These are phyloP conservation scores for Jaminaea rosea DNA, from an alignment of 1,284 basidiomycete genomes.

Conservation along the genomic window DNA sequence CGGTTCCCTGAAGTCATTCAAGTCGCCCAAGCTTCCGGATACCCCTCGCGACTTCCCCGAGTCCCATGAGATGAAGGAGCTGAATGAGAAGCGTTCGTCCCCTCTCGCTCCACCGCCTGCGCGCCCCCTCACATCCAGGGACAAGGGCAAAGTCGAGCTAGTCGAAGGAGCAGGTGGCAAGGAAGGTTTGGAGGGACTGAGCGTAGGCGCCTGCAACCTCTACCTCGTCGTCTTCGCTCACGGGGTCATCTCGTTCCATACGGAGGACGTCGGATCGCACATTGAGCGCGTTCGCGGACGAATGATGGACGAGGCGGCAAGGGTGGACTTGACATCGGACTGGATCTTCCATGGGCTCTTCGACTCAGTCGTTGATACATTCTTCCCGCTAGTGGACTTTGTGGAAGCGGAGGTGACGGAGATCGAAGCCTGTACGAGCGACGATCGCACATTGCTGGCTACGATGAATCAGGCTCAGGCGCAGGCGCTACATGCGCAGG, in stretches of 20 bases:
- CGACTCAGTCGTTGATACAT: conserved; percentile 88
- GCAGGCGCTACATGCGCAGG: neutral
- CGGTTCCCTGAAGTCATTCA: too few species aligned
- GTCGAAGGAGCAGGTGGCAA: conserved; percentile 55
- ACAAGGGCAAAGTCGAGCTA: conserved; percentile 50
- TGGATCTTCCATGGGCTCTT: conserved; percentile 91
- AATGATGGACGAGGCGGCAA: conserved; percentile 48
- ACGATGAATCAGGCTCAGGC: neutral
- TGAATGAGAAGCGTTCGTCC: neutral
- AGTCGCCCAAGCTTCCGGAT: too few species aligned
- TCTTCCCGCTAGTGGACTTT: conserved; percentile 75
- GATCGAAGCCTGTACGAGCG: conserved; percentile 62
- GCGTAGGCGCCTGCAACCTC: conserved; percentile 70
- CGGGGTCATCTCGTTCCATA: conserved; percentile 86
- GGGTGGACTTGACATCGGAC: conserved; percentile 48
- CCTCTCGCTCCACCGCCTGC: too few species aligned
- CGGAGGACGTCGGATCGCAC: conserved; percentile 81
- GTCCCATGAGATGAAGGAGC: conserved; percentile 21
- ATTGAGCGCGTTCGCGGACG: conserved; percentile 67
- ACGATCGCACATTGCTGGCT: conserved; percentile 6
- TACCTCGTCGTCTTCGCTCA: conserved; percentile 84
- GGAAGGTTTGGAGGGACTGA: conserved; percentile 56
- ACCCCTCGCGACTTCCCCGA: conserved; percentile 4
- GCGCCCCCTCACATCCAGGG: conserved; percentile 20
- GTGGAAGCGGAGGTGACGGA: conserved; percentile 73